These are phyloP conservation scores for Escovopsis sp. DNA, from an alignment of 2,329 filamentous ascomycete genomes.

Conservation along the genomic window DNA sequence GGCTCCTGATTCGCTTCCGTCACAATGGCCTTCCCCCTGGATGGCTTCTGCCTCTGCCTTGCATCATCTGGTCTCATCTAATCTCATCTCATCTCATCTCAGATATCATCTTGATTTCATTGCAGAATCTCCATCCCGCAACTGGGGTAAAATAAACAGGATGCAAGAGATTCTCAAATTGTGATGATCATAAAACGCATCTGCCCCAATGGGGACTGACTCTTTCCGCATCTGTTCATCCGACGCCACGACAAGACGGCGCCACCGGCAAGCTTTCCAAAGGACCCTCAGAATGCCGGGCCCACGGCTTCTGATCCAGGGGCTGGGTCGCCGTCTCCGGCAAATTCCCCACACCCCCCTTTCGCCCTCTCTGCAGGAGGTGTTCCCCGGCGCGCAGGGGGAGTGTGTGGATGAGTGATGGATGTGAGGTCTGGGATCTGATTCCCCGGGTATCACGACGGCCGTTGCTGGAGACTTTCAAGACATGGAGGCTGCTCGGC, in stretches of 20 bases:
- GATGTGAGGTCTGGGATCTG: too few species aligned
- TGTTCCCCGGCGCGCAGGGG: too few species aligned
- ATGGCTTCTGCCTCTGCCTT: background rate
- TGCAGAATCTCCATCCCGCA: background rate
- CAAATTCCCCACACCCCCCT: too few species aligned
- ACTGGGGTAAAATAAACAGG: constrained; percentile 1
- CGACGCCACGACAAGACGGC: background rate
- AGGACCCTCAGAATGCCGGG: too few species aligned
- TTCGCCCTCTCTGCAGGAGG: too few species aligned
- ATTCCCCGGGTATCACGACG: too few species aligned
- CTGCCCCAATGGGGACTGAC: background rate
- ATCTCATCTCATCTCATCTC: background rate
- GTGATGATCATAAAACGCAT: background rate
- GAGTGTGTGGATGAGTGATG: too few species aligned
- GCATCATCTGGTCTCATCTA: background rate
- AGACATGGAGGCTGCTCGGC: too few species aligned
- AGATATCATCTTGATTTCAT: constrained; percentile 1
- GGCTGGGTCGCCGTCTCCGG: too few species aligned
- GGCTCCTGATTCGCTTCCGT: background rate
- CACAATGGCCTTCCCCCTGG: background rate
- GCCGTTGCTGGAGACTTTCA: too few species aligned
- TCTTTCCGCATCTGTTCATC: background rate
- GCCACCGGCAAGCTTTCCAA: background rate
- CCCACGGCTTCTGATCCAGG: too few species aligned
- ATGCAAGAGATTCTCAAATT: constrained; percentile 1